phyloP scores from a whole-genome alignment of 179 eudicot genomes.

The Beta lomatogona region DNA sequence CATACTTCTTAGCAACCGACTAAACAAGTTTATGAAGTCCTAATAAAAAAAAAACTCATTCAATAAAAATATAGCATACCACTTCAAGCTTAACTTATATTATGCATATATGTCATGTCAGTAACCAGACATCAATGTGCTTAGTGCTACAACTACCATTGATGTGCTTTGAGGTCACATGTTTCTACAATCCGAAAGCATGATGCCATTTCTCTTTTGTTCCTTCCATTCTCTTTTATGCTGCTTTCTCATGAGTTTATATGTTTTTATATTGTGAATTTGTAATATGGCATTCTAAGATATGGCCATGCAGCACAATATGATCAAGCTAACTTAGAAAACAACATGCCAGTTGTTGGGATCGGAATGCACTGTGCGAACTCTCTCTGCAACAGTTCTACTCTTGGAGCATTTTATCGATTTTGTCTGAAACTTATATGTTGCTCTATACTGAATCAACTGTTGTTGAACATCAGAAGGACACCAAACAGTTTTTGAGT shows the following conservation, averaged over 20 bases:
- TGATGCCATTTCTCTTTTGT: background rate
- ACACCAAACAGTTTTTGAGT: too few relatives aligned
- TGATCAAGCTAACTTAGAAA: background rate
- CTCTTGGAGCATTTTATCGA: too few relatives aligned
- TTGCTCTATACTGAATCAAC: too few relatives aligned
- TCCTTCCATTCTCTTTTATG: background rate
- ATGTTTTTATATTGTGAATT: background rate
- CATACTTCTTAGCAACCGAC: background rate
- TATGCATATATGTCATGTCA: background rate
- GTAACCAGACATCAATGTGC: background rate
- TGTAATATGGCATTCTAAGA: background rate
- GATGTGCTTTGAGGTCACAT: background rate
- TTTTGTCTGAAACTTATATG: too few relatives aligned
- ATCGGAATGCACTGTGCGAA: too few relatives aligned
- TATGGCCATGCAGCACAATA: background rate
- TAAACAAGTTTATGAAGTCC: conserved; percentile 3
- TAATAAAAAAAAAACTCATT: conserved; percentile 6
- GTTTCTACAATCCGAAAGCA: background rate
- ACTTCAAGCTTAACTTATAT: background rate
- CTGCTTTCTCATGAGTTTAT: background rate
- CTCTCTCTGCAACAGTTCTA: too few relatives aligned
- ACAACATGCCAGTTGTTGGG: background rate
- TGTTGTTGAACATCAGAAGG: too few relatives aligned
- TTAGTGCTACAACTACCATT: background rate
- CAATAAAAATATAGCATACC: background rate